phyloP scores from a whole-genome alignment of 2,329 filamentous ascomycete species.

The Aureobasidium sp. region DNA sequence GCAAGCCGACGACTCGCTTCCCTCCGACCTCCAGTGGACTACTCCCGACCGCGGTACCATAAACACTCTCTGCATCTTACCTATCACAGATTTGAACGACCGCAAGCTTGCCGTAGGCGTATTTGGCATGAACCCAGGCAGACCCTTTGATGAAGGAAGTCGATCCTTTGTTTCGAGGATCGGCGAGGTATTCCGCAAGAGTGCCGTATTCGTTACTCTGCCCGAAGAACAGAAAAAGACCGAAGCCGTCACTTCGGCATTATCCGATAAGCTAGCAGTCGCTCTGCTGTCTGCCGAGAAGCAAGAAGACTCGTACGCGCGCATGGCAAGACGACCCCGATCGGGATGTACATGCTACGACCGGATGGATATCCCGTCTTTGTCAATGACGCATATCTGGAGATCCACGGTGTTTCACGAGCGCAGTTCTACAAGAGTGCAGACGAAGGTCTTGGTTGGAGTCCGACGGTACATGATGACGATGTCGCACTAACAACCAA shows the following conservation, averaged over 20 bases:
- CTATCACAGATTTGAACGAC: conserved; percentile 21
- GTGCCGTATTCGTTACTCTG: conserved; percentile 28
- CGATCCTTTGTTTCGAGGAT: conserved; percentile 29
- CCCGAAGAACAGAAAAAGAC: conserved; percentile 14
- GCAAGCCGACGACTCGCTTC: neutral
- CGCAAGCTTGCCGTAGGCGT: conserved; percentile 32
- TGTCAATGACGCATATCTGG: conserved; percentile 33
- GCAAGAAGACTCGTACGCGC: conserved; percentile 30
- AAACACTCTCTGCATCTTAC: neutral
- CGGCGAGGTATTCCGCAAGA: conserved; percentile 29
- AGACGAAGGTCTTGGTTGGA: conserved; percentile 18
- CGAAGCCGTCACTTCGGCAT: conserved; percentile 28
- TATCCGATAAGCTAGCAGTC: conserved; percentile 27
- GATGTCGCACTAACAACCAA: neutral
- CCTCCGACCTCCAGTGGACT: neutral
- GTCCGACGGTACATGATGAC: neutral
- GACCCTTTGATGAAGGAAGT: conserved; percentile 32
- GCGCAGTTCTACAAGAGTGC: conserved; percentile 14
- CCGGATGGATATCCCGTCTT: conserved; percentile 28
- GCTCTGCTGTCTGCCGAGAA: conserved; percentile 25
- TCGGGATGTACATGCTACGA: conserved; percentile 26
- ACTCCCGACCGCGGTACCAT: neutral
- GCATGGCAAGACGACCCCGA: conserved; percentile 31
- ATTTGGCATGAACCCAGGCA: conserved; percentile 30
- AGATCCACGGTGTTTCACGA: conserved; percentile 23